A percentile compares a stretch with the other conserved stretches of the same genome.
Conservation (phyloP, 2,329 filamentous ascomycete genomes). For the Trichoderma semiorbis region DNA sequence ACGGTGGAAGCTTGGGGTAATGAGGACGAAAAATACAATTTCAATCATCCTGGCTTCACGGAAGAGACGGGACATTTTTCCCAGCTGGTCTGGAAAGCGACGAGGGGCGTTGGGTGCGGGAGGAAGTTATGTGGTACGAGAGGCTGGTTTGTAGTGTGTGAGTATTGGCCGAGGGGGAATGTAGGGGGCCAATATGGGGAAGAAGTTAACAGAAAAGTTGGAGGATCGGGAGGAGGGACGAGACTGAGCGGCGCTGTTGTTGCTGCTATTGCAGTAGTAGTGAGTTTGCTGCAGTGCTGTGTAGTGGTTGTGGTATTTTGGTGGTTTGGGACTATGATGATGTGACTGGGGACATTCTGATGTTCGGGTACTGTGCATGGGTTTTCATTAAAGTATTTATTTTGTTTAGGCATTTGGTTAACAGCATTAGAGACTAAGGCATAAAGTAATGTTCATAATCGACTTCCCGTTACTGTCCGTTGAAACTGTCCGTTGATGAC, state of each 20-base stretch:
- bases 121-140: slow-evolving; percentile 40
- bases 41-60: slow-evolving; percentile 51
- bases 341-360: background rate
- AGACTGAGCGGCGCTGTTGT: background rate
- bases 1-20: slow-evolving; percentile 65
- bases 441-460: background rate
- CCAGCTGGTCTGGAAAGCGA: slow-evolving; percentile 67
- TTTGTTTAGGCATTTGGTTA: background rate
- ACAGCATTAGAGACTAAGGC: background rate
- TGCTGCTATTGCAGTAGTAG: background rate
- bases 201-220: slow-evolving; percentile 25
- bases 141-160: slow-evolving; percentile 66
- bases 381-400: background rate
- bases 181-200: slow-evolving; percentile 50
- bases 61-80: slow-evolving; percentile 67
- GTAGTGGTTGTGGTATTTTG: background rate
- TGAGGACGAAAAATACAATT: slow-evolving; percentile 54
- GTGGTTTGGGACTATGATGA: background rate
- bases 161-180: slow-evolving; percentile 68
- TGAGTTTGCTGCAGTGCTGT: background rate
- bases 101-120: slow-evolving; percentile 56
- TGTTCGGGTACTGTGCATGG: background rate
- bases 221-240: background rate
- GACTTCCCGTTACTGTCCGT: background rate
- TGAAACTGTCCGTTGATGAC: no score